Base-by-base conservation (phyloP, 2,329 filamentous ascomycete genomes). In the Teratosphaeria epicoccoides region DNA sequence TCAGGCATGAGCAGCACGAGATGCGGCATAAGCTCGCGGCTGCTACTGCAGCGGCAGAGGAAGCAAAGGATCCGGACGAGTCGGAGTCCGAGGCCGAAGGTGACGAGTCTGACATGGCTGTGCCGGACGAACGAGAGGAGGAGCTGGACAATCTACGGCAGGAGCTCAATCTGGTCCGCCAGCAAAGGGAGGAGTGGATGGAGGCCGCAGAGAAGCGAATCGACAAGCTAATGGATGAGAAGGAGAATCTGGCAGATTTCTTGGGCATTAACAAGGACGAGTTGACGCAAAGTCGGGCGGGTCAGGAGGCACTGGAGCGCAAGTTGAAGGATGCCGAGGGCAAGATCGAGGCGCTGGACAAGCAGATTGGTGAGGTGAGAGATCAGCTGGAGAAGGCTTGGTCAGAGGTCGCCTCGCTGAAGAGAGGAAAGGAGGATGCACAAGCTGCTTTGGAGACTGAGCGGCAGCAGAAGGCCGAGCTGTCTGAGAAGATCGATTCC, bases 171-270 rank as follows among this genome's bases (percentile, higher is more conserved):
- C 52, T 59, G 43, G 60, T 57, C 44, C 59, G 57, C 50, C 58
- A 60, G 49, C 56, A 57, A 47, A 55, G 61, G 51, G 58, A 62
- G 52, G 59, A 62, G 52, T 62, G 64, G 59, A 45, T 69, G n/a
- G 65, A 65, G 51, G 57, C 56, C 23, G 66, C 66, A 6, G 66
- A 69, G 53, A 52, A 50, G 22, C 57, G 63, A n/a, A 61, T 68
- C 12, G 67, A 69, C 52, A 49, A 54, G 24, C 51, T 66, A 33
- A 59, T 61, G 24, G 57, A 53, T 10, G 64, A 66, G 52, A 67
- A 66, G 49, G 63, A 66, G 33, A 51, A 40, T 3, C 52, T 67
- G 11, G 52, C 57, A 37, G 29, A 54, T n/a, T 40, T 47, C 22
- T 24, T 64, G 43, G 29, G 57, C 11, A 44, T 54, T 9, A 54